Evolutionary conservation across 2,329 filamentous ascomycete species (phyloP), one percentile per base, ranked within the genome.

Genomic region (Drechslerella stenobrocha): DNA sequence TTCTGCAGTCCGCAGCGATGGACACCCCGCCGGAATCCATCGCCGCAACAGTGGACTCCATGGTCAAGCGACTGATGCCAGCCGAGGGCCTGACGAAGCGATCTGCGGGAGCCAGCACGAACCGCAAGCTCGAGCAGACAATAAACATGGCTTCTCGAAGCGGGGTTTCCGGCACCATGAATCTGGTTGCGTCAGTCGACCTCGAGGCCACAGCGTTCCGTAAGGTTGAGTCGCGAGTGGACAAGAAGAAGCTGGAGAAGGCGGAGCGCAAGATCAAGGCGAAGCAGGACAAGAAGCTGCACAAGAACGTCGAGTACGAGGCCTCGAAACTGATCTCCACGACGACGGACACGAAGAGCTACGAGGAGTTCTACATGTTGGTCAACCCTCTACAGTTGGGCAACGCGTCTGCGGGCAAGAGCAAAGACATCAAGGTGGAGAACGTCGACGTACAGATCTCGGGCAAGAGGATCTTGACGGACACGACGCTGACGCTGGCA

Each of bases 351-450:
- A 81, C 91, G 9, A 87, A 96, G 81, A 95, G 90, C 37, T 98
- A 98, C 76, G 93, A 98, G 78, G 93, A 98, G 76, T 97, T 98
- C 79, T 98, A 95, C 83, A 97, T 98, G 93, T 87, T 90, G 55
- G 93, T 98, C 80, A 98, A 98, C 77, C 93, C 93, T 69, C 83
- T 98, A 70, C 92, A 97, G 76, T 75, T 97, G 67, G 92, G 90
- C 56, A 79, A 81, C 20, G 85, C 82, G 71, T 77, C 83, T 59
- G 77, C 86, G 65, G 82, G 86, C 28, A 98, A 97, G 85, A 96
- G 91, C 77, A 98, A 98, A 81, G 93, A 98, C 76, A 91, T 98
- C 81, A 98, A 97, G 80, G 81, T 98, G 72, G 93, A 98, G 78
- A 90, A 89, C 73, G 90, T 96, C 75, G 93, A 98, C 77, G 88